Evolutionary conservation across 768 basidiomycete species (phyloP).

Genomic region (Tulasnella sp.): DNA sequence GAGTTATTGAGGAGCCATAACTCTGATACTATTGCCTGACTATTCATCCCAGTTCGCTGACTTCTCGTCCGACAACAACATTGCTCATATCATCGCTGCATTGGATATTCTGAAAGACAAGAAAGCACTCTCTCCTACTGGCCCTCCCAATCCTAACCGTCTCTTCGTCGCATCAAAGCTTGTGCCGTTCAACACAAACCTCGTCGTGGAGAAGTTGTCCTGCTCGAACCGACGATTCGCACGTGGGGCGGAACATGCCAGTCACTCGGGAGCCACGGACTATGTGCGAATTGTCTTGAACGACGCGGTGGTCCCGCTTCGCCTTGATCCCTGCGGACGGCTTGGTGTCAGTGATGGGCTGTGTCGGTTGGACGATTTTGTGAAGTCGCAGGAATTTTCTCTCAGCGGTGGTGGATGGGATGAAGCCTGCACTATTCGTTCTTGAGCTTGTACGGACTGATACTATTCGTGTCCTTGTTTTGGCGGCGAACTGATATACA

Average conservation of each 20-base stretch:
- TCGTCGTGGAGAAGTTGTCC: constrained; percentile 17
- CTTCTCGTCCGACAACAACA: constrained; percentile 17
- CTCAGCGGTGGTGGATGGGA: constrained; percentile 8
- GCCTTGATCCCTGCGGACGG: neutral
- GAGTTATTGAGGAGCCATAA: too few species aligned
- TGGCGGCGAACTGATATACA: too few species aligned
- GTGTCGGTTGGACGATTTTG: constrained; percentile 8
- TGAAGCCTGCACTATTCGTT: neutral
- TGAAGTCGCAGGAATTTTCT: constrained; percentile 4
- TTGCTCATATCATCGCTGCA: constrained; percentile 13
- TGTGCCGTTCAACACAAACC: constrained; percentile 11
- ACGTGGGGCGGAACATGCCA: neutral
- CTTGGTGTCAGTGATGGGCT: neutral
- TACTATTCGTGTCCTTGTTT: too few species aligned
- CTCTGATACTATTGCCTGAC: too few species aligned
- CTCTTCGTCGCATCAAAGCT: constrained; percentile 7
- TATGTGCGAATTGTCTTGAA: constrained; percentile 15
- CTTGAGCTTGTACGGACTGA: too few species aligned
- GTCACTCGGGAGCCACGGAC: neutral
- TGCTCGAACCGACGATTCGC: too few species aligned
- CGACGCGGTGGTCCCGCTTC: constrained; percentile 7
- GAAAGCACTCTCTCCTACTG: neutral
- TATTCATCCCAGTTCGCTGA: constrained; percentile 19
- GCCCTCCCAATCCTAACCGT: neutral
- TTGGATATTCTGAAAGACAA: constrained; percentile 10